Evolutionary conservation across 2,329 filamentous ascomycete species (phyloP).

Genomic region (Helminthosporium solani): DNA sequence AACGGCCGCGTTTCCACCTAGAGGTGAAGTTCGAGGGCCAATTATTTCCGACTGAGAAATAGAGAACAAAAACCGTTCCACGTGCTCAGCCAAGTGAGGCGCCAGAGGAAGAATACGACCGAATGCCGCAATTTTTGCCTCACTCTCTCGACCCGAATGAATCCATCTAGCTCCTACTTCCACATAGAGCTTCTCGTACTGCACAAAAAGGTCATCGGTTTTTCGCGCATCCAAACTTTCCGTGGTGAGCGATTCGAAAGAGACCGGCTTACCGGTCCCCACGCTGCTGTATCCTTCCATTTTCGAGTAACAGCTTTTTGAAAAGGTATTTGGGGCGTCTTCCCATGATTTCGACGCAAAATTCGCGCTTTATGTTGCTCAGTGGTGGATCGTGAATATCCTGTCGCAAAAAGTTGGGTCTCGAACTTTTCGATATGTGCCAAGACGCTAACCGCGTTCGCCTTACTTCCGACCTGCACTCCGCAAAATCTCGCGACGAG

Average conservation of each 20-base stretch:
- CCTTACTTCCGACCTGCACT: slow-evolving; percentile 19
- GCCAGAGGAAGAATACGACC: slow-evolving; percentile 79
- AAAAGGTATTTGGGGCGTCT: slow-evolving; percentile 26
- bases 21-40: slow-evolving; percentile 13
- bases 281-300: slow-evolving; percentile 21
- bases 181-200: slow-evolving; percentile 73
- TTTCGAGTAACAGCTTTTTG: slow-evolving; percentile 11
- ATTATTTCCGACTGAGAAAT: slow-evolving; percentile 26
- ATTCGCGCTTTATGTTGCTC: too few relatives aligned
- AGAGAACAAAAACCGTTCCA: slow-evolving; percentile 53
- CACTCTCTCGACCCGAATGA: slow-evolving; percentile 42
- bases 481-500: slow-evolving; percentile 28
- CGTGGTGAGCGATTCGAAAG: slow-evolving; percentile 29
- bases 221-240: slow-evolving; percentile 61
- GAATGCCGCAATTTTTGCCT: slow-evolving; percentile 64
- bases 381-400: too few relatives aligned
- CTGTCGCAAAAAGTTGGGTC: background rate
- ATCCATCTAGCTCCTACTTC: slow-evolving; percentile 84
- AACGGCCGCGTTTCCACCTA: background rate
- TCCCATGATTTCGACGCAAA: slow-evolving; percentile 40
- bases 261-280: slow-evolving; percentile 28
- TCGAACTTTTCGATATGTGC: slow-evolving; percentile 6
- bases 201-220: slow-evolving; percentile 71
- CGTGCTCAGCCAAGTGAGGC: slow-evolving; percentile 73
- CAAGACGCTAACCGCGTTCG: slow-evolving; percentile 21